phyloP scores from a whole-genome alignment of 805 yeast genomes.

The Diddensiella caesifluorescens region DNA sequence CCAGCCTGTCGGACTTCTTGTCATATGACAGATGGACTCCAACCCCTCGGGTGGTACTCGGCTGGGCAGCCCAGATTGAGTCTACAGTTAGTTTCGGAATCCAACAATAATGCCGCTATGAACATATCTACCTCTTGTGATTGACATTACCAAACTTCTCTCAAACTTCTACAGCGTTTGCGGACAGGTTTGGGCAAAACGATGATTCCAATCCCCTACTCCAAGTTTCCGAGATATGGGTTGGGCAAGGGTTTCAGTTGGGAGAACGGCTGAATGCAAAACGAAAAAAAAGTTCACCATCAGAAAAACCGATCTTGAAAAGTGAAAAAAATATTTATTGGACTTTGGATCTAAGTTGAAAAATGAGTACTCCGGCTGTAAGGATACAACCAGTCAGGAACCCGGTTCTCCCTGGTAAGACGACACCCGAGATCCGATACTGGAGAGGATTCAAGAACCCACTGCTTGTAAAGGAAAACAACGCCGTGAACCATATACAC shows the following conservation, averaged over 20 bases:
- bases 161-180: too few relatives aligned
- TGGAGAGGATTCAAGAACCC: slow-evolving; percentile 88
- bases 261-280: too few relatives aligned
- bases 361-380: slow-evolving; percentile 70
- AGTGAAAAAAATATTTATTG: too few relatives aligned
- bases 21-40: slow-evolving; percentile 75
- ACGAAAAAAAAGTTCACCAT: too few relatives aligned
- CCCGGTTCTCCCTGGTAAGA: slow-evolving; percentile 74
- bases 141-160: slow-evolving; percentile 11
- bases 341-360: too few relatives aligned
- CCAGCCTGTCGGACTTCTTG: slow-evolving; percentile 58
- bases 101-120: neutral
- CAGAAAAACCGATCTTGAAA: too few relatives aligned
- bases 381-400: slow-evolving; percentile 61
- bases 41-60: slow-evolving; percentile 66
- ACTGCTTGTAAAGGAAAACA: slow-evolving; percentile 87
- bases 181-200: too few relatives aligned
- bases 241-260: too few relatives aligned
- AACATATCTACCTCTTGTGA: slow-evolving; percentile 6
- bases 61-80: slow-evolving; percentile 65
- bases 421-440: slow-evolving; percentile 88
- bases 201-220: too few relatives aligned
- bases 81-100: slow-evolving; percentile 18
- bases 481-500: slow-evolving; percentile 79
- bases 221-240: too few relatives aligned